Conservation (phyloP, 2,329 filamentous ascomycete species). For the Ophiobolus disseminans region DNA sequence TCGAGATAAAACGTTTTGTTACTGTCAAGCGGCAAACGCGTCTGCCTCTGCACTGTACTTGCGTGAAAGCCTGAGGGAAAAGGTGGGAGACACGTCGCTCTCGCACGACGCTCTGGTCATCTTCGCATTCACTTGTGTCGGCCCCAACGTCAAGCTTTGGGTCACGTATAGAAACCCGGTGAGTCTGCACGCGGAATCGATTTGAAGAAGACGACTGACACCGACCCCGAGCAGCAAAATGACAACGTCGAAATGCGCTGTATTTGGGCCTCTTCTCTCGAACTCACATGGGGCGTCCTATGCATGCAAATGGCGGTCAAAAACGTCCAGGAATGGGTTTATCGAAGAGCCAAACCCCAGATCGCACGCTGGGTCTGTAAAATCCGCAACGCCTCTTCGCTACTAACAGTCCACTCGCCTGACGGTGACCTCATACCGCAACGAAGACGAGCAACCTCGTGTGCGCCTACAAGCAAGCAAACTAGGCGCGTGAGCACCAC, state of each 20-base stretch:
- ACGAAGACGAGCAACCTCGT: too few relatives aligned
- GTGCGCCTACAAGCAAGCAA: too few relatives aligned
- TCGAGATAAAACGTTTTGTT: constrained; percentile 16
- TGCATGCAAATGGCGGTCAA: constrained; percentile 14
- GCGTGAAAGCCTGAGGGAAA: constrained; percentile 9
- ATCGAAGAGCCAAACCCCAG: neutral
- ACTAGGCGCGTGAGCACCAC: too few relatives aligned
- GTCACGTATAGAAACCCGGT: constrained; percentile 14
- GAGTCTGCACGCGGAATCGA: too few relatives aligned
- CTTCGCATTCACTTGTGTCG: constrained; percentile 22
- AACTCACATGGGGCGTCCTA: constrained; percentile 21
- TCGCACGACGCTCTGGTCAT: constrained; percentile 10
- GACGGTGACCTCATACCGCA: too few relatives aligned
- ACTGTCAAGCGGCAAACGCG: constrained; percentile 26
- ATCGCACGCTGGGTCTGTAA: neutral
- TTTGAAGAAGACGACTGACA: too few relatives aligned
- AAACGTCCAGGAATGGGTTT: constrained; percentile 19
- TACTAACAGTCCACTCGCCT: too few relatives aligned
- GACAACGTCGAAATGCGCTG: constrained; percentile 14
- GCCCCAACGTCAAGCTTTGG: constrained; percentile 21
- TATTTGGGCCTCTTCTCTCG: constrained; percentile 22
- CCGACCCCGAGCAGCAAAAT: too few relatives aligned
- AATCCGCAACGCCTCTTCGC: too few relatives aligned
- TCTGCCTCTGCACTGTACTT: constrained; percentile 15
- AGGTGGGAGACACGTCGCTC: neutral